Evolutionary conservation across 495 filamentous ascomycete species (phyloP).

Genomic region (Aspergillus conjunctus): DNA sequence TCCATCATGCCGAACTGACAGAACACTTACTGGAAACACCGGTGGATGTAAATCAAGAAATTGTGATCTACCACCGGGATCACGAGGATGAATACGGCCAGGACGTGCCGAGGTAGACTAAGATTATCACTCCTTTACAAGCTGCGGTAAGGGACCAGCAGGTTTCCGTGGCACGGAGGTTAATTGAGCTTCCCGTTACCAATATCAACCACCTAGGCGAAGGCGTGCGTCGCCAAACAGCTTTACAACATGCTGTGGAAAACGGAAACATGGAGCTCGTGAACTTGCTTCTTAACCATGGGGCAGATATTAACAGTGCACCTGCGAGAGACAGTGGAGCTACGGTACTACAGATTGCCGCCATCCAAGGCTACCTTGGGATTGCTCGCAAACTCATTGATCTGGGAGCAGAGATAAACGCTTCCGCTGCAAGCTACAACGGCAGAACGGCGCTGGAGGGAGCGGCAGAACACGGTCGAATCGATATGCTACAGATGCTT

Average conservation of each 20-base stretch:
- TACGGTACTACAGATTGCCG: slow-evolving; percentile 27
- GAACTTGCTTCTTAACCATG: slow-evolving; percentile 31
- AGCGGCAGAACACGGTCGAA: slow-evolving; percentile 45
- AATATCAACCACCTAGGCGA: slow-evolving; percentile 1
- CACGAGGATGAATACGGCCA: not conserved
- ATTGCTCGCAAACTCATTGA: slow-evolving; percentile 28
- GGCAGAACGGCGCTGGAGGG: slow-evolving; percentile 46
- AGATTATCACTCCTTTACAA: slow-evolving; percentile 1
- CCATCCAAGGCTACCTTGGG: slow-evolving; percentile 32
- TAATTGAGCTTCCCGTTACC: not conserved
- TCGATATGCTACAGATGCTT: slow-evolving; percentile 49
- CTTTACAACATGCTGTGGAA: slow-evolving; percentile 33
- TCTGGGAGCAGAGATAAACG: slow-evolving; percentile 32
- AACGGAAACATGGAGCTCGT: slow-evolving; percentile 29
- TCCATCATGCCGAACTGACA: not conserved
- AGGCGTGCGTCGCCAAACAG: slow-evolving; percentile 14
- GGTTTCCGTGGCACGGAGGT: not conserved
- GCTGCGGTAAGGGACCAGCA: not conserved
- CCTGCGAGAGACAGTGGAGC: slow-evolving; percentile 19
- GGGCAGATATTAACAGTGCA: slow-evolving; percentile 33
- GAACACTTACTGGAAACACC: not conserved
- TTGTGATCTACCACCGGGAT: not conserved
- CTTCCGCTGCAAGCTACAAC: slow-evolving; percentile 23
- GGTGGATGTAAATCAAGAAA: not conserved
- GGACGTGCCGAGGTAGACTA: not conserved